Evolutionary conservation across 2,329 filamentous ascomycete genomes (phyloP), one percentile per base, ranked within the genome.

Genomic region (Lasiodiplodia gonubiensis): DNA sequence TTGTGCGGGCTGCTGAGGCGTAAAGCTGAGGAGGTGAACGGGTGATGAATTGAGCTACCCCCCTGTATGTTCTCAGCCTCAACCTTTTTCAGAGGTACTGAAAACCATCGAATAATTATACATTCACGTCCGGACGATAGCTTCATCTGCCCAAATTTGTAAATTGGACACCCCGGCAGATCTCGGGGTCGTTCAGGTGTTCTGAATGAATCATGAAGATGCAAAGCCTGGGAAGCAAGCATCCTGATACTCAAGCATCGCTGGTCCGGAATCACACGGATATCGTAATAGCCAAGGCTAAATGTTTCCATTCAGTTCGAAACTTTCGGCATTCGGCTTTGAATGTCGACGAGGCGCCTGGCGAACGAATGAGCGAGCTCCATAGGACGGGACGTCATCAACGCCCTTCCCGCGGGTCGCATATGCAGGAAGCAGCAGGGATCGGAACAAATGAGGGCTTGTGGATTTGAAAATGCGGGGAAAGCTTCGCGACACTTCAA

Each of bases 381-480:
- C 18, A 46, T 46, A 11, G 18, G n/a, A 10, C 3, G 42, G 10
- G 42, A 21, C 10, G 42, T 46, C 42, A 46, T 46, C 42, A 46
- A 46, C 42, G 42, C 42, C 42, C 42, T 18, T 46, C 42, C 42
- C 42, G 42, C 42, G n/a, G 42, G n/a, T 46, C 42, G 42, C 42
- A 21, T 46, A 46, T 46, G 42, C 42, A 46, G n/a, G 49, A 52
- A 21, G 49, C 21, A 11, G 21, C 25, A 52, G 49, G 25, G 21
- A 52, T 25, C 23, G 23, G 23, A 53, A 18, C 52, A 33, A 54
- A 54, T 54, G 42, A 46, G 18, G 42, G 21, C 42, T 46, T 46
- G 42, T n/a, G 42, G 42, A 46, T 46, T 46, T 46, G 42, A 46
- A 49, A 66, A 57, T 66, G 64, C 64, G 64, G 64, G 64, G 64